Evolutionary conservation across 371 early-diverging fungal species (phyloP), one percentile per base, ranked within the genome.

Genomic region (Mortierella sp.): DNA sequence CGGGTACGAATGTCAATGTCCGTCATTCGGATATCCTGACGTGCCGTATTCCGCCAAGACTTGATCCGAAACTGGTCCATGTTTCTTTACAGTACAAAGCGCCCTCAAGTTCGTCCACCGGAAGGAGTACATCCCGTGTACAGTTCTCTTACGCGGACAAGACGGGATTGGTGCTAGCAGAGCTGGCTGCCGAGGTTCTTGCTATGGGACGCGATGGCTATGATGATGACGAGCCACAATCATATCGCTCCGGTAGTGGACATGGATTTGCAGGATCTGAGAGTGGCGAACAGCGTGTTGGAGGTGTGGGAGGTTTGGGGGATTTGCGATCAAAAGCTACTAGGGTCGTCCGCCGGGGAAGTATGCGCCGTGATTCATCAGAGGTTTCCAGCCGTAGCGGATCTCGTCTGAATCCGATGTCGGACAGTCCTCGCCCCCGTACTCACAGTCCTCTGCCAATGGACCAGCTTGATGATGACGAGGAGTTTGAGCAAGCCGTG

Each of bases 351-450:
- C 64, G 76, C 12, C 60, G 65, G 14, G 70, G 76, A 24, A 74
- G 76, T 19, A 69, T 65, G 65, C 69, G 76, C 9, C 69, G 76
- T 6, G 76, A 74, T 38, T 74, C 76, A n/a, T 69, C 76, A 19
- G 76, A 74, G 7, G 38, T 61, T 2, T 23, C 67, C 1, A 46
- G 60, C 38, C 55, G 49, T 9, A 46, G 52, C 9, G 60, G 64
- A 19, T 67, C 73, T 10, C 28, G 67, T 47, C 43, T 72, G 50
- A 67, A 62, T 19, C 64, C 73, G 1, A 63, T 54, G 55, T 14
- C 43, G 3, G 67, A 67, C 7, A 72, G 67, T 27, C 64, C 73
- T 1, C 53, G 67, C 41, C 67, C 56, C 14, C 43, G 62, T 21
- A 72, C 58, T 38, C 68, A 64, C 26, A 73, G 69, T 30, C 69